A percentile compares a stretch with the other conserved stretches of the same genome.
Conservation (phyloP, 2,329 filamentous ascomycete species). For the Cladobotryum protrusum region DNA sequence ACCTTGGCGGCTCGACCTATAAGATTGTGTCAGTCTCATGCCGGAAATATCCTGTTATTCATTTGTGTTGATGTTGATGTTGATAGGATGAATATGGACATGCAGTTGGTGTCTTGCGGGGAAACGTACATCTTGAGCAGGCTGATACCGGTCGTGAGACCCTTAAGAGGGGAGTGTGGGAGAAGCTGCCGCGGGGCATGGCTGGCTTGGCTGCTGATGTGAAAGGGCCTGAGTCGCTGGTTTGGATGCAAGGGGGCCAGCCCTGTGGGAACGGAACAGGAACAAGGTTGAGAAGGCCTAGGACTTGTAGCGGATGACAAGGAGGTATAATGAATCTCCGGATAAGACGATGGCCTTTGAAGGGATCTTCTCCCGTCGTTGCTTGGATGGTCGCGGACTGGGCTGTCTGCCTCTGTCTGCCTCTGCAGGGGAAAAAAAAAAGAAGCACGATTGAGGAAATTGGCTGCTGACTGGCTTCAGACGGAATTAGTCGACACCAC, state of each 20-base stretch:
- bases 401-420: too few species aligned
- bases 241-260: background rate
- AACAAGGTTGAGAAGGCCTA: too few species aligned
- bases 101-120: background rate
- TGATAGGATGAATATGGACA: background rate
- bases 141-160: slow-evolving; percentile 76
- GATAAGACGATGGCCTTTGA: too few species aligned
- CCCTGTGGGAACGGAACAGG: background rate
- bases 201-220: slow-evolving; percentile 8
- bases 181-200: slow-evolving; percentile 44
- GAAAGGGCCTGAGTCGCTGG: slow-evolving; percentile 3
- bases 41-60: too few species aligned
- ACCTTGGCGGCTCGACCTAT: slow-evolving; percentile 84
- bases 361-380: too few species aligned
- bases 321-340: too few species aligned
- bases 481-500: too few species aligned
- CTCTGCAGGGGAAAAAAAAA: too few species aligned
- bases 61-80: background rate
- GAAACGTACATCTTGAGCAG: slow-evolving; percentile 62
- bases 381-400: too few species aligned
- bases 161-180: slow-evolving; percentile 55
- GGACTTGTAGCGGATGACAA: too few species aligned
- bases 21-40: slow-evolving; percentile 7
- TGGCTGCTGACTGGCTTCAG: too few species aligned
- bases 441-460: too few species aligned